These are phyloP conservation scores for Dendrobium catenatum DNA, from an alignment of 106 monocot genomes.

Conservation along the genomic window DNA sequence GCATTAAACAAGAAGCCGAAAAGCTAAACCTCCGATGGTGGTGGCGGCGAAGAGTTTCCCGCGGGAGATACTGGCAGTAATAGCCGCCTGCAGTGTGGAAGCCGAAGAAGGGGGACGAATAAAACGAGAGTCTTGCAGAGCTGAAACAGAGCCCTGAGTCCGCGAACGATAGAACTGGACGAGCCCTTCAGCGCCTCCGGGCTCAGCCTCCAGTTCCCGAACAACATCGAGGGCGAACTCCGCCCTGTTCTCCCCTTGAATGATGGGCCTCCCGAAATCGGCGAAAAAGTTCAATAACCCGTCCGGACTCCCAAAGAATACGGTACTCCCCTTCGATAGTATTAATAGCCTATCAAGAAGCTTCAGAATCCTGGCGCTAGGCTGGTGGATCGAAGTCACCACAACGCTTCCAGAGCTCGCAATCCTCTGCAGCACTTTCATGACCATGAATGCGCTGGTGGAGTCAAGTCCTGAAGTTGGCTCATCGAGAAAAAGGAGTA, in stretches of 20 bases:
- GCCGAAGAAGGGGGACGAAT: background rate
- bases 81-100: slow-evolving; percentile 34
- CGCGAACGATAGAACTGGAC: background rate
- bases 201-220: background rate
- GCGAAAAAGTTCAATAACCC: slow-evolving; percentile 34
- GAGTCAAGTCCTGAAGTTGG: slow-evolving; percentile 57
- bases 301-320: slow-evolving; percentile 22
- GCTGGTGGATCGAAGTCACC: slow-evolving; percentile 53
- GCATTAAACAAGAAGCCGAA: too few species aligned
- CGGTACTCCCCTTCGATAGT: slow-evolving; percentile 28
- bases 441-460: slow-evolving; percentile 34
- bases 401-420: slow-evolving; percentile 47
- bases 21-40: too few species aligned
- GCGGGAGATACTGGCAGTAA: slow-evolving; percentile 56
- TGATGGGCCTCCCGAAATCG: slow-evolving; percentile 55
- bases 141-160: background rate
- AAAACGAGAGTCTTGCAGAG: background rate
- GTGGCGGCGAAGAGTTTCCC: slow-evolving; percentile 59
- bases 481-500: slow-evolving; percentile 45
- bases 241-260: slow-evolving; percentile 30
- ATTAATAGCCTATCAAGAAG: slow-evolving; percentile 41
- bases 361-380: slow-evolving; percentile 35
- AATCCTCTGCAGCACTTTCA: slow-evolving; percentile 43
- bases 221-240: slow-evolving; percentile 7
- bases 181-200: background rate